phyloP scores from a whole-genome alignment of 1,139 yeast genomes.

The Groenewaldozyma auringiensis region DNA sequence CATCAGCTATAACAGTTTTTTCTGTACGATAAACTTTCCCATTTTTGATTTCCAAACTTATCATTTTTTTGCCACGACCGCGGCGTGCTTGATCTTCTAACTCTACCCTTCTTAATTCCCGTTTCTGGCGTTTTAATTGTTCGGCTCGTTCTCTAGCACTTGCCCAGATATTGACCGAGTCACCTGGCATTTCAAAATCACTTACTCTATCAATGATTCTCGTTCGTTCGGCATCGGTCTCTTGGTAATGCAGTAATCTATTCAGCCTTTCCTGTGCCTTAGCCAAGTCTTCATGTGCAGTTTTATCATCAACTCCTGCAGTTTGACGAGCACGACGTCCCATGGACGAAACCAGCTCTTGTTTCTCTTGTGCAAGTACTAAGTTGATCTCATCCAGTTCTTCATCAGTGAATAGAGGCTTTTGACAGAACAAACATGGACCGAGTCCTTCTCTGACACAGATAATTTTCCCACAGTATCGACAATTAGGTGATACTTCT shows the following conservation, averaged over 20 bases:
- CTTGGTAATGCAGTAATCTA: slow-evolving; percentile 70
- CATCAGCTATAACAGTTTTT: slow-evolving; percentile 23
- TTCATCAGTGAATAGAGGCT: slow-evolving; percentile 50
- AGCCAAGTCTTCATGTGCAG: slow-evolving; percentile 25
- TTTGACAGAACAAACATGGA: slow-evolving; percentile 80
- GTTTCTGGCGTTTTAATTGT: slow-evolving; percentile 72
- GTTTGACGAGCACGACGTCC: slow-evolving; percentile 22
- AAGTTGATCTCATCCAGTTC: slow-evolving; percentile 51
- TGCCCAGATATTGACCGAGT: slow-evolving; percentile 66
- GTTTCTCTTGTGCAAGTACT: slow-evolving; percentile 31
- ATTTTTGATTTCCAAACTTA: slow-evolving; percentile 70
- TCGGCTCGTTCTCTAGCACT: slow-evolving; percentile 84
- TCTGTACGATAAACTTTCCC: slow-evolving; percentile 55
- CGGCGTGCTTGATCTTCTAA: slow-evolving; percentile 48
- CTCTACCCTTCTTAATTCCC: slow-evolving; percentile 56
- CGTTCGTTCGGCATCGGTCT: slow-evolving; percentile 81
- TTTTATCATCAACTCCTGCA: slow-evolving; percentile 31
- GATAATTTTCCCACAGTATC: slow-evolving; percentile 88
- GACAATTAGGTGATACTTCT: slow-evolving; percentile 86
- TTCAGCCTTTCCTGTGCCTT: slow-evolving; percentile 66
- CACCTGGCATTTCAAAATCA: slow-evolving; percentile 58
- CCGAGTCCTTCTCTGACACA: slow-evolving; percentile 83
- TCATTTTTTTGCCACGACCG: slow-evolving; percentile 67
- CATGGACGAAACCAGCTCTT: slow-evolving; percentile 25
- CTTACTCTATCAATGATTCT: slow-evolving; percentile 89